Base-by-base conservation (phyloP, 768 basidiomycete species). In the Asterophora parasitica region DNA sequence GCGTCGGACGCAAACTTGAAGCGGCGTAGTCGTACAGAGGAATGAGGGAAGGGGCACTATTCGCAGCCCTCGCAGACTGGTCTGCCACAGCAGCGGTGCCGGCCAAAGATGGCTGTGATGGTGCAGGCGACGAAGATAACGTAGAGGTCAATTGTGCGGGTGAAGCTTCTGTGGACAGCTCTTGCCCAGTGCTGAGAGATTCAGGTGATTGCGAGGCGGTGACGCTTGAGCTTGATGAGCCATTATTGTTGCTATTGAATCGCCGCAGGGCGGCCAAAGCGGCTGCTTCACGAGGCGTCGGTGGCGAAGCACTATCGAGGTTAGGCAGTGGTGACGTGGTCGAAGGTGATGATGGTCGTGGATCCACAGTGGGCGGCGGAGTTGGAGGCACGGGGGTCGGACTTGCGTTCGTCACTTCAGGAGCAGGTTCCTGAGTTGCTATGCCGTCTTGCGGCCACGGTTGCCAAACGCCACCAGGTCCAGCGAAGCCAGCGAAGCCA, bases 211-310 rank as follows among this genome's bases (percentile, higher is more conserved):
- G 34, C 20, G 26, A 27, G 12, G 17, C 46, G 8, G 47, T 45
- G 13, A 47, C 32, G 10, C 26, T 34, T 34, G 50, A 36, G n/a
- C n/a, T n/a, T 4, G 59, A 50, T 32, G 55, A 44, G 33, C 56
- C 45, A 34, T 49, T 55, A 31, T 30, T 43, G 32, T 8, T 45
- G 17, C 42, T 51, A 31, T 60, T 66, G 38, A 71, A 61, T 48
- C 86, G 74, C 50, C 77, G 75, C 50, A 87, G 54, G 3, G 87
- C 85, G 10, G 89, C 88, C 32, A 73, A 70, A 31, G 82, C 82
- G 16, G 88, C 87, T 1, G 82, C 83, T 47, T 66, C 61, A 40
- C 68, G 58, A 32, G 65, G 64, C 12, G 57, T 59, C 3, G 55
- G 39, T 23, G 50, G 43, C 16, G 51, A 46, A 27, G 48, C 47